Evolutionary conservation across 345 rosid genomes (phyloP).

Genomic region (Viola odorata): DNA sequence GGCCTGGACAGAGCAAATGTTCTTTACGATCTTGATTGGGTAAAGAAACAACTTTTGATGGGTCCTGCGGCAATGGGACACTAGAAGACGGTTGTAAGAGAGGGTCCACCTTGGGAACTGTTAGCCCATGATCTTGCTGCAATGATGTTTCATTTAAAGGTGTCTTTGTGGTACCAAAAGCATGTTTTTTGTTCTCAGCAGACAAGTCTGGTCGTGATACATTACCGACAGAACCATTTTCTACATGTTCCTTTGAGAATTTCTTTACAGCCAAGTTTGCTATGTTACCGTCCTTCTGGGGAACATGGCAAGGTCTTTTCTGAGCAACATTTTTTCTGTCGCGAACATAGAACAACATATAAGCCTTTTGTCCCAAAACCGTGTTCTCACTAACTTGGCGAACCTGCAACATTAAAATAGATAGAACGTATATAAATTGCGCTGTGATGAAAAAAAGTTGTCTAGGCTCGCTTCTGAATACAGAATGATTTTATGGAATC

Average conservation of each 20-base stretch:
- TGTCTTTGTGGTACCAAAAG: conserved; percentile 17
- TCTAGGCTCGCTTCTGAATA: too few relatives aligned
- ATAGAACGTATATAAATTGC: neutral
- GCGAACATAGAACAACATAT: conserved; percentile 96
- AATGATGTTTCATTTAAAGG: conserved; percentile 25
- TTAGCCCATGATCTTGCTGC: conserved; percentile 16
- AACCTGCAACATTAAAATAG: conserved; percentile 50
- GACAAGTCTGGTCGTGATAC: conserved; percentile 20
- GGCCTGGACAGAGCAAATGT: conserved; percentile 8
- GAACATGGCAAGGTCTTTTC: conserved; percentile 36
- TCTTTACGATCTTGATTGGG: conserved; percentile 14
- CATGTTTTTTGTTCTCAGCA: conserved; percentile 24
- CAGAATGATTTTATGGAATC: too few relatives aligned
- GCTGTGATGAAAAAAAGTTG: too few relatives aligned
- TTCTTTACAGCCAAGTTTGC: conserved; percentile 31
- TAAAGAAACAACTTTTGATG: conserved; percentile 13
- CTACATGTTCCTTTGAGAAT: conserved; percentile 24
- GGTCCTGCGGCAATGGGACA: conserved; percentile 8
- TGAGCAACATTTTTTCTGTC: conserved; percentile 50
- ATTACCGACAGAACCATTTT: conserved; percentile 26
- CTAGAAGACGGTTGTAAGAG: conserved; percentile 7
- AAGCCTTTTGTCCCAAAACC: conserved; percentile 87
- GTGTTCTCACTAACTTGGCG: conserved; percentile 65
- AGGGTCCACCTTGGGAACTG: conserved; percentile 23
- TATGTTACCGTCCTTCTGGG: conserved; percentile 37